Percentiles rank a stretch among this genome's conserved stretches.
phyloP scores from a whole-genome alignment of 345 rosid species.

The Salix dunnii region DNA sequence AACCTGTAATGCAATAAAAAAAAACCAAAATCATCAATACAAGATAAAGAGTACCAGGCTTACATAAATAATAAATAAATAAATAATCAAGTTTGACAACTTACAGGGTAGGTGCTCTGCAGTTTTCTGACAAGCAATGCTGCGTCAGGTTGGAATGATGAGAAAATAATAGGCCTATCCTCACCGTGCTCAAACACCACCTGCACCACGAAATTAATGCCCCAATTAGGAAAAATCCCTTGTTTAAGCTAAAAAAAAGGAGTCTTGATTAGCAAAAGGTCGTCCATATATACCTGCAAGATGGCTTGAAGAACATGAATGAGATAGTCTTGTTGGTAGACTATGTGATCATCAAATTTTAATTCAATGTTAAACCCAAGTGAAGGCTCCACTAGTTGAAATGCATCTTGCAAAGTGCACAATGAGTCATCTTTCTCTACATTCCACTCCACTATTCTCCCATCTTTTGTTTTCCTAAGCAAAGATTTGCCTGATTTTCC shows the following conservation, averaged over 20 bases:
- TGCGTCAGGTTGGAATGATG: slow-evolving; percentile 91
- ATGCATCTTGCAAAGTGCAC: slow-evolving; percentile 79
- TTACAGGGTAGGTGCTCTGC: slow-evolving; percentile 75
- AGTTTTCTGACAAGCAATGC: slow-evolving; percentile 62
- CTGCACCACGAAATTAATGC: slow-evolving; percentile 16
- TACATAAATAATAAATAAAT: not conserved
- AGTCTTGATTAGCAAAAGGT: not conserved
- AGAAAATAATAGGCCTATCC: slow-evolving; percentile 73
- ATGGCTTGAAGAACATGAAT: slow-evolving; percentile 54
- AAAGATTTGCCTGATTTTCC: slow-evolving; percentile 50
- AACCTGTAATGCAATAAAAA: slow-evolving; percentile 38
- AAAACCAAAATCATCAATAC: not conserved
- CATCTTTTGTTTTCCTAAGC: slow-evolving; percentile 71
- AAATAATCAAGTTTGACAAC: not conserved
- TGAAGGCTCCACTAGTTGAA: slow-evolving; percentile 60
- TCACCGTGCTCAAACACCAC: slow-evolving; percentile 58
- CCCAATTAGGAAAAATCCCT: not conserved
- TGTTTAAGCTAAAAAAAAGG: not conserved
- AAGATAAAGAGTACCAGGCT: not conserved
- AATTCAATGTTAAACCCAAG: slow-evolving; percentile 88
- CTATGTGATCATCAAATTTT: slow-evolving; percentile 77
- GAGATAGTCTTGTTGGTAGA: slow-evolving; percentile 59
- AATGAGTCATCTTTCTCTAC: slow-evolving; percentile 67
- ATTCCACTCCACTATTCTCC: slow-evolving; percentile 59
- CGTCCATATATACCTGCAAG: slow-evolving; percentile 38